Conservation (phyloP, 164 flowering plant species). For the Vitis vinifera region DNA sequence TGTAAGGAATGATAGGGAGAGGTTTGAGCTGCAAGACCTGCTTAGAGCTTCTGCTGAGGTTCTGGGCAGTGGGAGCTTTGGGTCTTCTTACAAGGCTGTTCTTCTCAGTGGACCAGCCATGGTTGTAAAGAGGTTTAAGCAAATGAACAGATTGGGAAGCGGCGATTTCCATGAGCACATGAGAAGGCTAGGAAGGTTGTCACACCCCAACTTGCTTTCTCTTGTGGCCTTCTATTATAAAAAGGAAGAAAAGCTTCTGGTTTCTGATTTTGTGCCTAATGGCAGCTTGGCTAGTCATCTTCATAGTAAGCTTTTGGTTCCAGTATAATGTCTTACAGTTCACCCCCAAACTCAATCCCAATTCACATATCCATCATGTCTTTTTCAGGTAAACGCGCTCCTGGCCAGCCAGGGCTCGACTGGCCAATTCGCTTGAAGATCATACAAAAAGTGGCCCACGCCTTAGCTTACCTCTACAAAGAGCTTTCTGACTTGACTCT, state of each 20-base stretch:
- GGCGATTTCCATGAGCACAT: constrained; percentile 53
- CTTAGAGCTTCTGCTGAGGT: constrained; percentile 58
- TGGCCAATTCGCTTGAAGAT: constrained; percentile 59
- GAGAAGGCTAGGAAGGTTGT: constrained; percentile 43
- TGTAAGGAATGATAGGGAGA: constrained; percentile 37
- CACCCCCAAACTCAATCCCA: too few relatives aligned
- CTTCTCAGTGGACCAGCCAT: constrained; percentile 32
- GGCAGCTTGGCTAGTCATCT: constrained; percentile 69
- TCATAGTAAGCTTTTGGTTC: constrained; percentile 37
- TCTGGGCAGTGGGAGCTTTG: constrained; percentile 65
- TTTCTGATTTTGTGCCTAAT: constrained; percentile 45
- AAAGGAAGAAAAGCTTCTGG: constrained; percentile 64
- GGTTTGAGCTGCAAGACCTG: constrained; percentile 51
- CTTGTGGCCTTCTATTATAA: constrained; percentile 53
- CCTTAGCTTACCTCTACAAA: constrained; percentile 45
- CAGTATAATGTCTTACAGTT: too few relatives aligned
- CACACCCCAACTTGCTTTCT: constrained; percentile 52
- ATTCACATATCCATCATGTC: not conserved
- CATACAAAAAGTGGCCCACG: constrained; percentile 57
- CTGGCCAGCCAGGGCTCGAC: constrained; percentile 33
- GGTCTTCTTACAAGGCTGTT: constrained; percentile 59
- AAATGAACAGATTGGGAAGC: constrained; percentile 46
- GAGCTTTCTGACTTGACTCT: constrained; percentile 38
- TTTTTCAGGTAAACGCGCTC: constrained; percentile 27
- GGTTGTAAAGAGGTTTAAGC: constrained; percentile 62